Percentiles rank a stretch among this genome's conserved stretches.
Conservation (phyloP, 2,329 filamentous ascomycete genomes). For the Setomelanomma holmii region DNA sequence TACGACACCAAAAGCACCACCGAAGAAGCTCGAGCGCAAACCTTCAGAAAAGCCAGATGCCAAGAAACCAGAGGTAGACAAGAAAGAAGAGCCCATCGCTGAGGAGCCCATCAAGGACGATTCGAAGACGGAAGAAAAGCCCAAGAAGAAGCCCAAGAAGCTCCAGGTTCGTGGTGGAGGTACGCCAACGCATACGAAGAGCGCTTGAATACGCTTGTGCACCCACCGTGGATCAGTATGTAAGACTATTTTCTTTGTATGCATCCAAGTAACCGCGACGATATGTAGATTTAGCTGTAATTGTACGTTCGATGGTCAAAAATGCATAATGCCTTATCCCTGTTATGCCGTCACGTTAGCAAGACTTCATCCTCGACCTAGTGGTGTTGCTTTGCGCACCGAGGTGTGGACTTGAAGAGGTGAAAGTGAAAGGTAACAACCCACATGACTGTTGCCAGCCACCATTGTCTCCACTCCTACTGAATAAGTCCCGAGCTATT, state of each 20-base stretch:
- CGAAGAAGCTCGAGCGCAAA: conserved; percentile 8
- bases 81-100: conserved; percentile 4
- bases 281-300: not conserved
- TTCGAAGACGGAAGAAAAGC: conserved; percentile 18
- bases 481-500: not conserved
- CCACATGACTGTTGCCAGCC: not conserved
- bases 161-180: conserved; percentile 36
- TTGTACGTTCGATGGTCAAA: not conserved
- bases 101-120: not conserved
- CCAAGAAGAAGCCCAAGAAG: conserved; percentile 50
- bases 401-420: no score
- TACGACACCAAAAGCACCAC: conserved; percentile 1
- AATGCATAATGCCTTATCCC: not conserved
- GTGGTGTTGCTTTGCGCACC: no score
- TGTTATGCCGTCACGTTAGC: no score
- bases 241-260: not conserved
- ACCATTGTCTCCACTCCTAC: not conserved
- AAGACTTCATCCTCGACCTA: no score
- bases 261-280: not conserved
- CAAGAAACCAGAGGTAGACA: not conserved
- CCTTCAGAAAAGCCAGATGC: not conserved
- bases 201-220: not conserved
- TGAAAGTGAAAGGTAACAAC: not conserved
- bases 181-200: conserved; percentile 15
- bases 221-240: not conserved